Conservation (phyloP, 78 protist genomes). For the Dictyostelium citrinum region DNA sequence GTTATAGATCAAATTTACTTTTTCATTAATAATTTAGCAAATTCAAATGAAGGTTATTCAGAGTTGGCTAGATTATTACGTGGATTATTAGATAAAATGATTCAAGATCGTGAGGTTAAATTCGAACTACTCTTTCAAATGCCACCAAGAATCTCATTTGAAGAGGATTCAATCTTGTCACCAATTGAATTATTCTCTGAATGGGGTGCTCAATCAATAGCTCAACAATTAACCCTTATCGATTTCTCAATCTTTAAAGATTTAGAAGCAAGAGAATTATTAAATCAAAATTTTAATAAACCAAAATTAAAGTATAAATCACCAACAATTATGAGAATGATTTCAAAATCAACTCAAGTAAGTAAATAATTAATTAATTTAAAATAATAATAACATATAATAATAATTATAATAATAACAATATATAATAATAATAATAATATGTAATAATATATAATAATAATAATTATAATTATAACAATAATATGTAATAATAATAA, state of each 20-base stretch:
- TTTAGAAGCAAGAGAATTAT: conserved; percentile 56
- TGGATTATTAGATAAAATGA: conserved; percentile 9
- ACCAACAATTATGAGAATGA: conserved; percentile 64
- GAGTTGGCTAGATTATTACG: conserved; percentile 19
- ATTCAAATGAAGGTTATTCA: conserved; percentile 19
- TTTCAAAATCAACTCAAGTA: conserved; percentile 61
- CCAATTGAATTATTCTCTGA: conserved; percentile 71
- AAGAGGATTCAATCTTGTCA: conserved; percentile 53
- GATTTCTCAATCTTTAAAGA: conserved; percentile 62
- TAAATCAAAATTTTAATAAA: conserved; percentile 73
- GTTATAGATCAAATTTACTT: conserved; percentile 49
- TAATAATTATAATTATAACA: not conserved
- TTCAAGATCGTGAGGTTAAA: conserved; percentile 67
- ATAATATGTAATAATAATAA: not conserved
- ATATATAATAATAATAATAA: not conserved
- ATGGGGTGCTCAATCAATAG: conserved; percentile 48
- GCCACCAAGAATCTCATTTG: conserved; percentile 66
- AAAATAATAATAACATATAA: not conserved
- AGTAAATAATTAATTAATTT: conserved; percentile 2
- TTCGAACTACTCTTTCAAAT: conserved; percentile 59
- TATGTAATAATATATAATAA: not conserved
- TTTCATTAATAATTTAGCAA: conserved; percentile 37
- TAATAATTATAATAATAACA: not conserved
- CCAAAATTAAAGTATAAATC: conserved; percentile 63
- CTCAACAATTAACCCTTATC: conserved; percentile 62